These are phyloP conservation scores for Nitzschia sp. DNA, from an alignment of 108 stramenopile species.

Conservation along the genomic window DNA sequence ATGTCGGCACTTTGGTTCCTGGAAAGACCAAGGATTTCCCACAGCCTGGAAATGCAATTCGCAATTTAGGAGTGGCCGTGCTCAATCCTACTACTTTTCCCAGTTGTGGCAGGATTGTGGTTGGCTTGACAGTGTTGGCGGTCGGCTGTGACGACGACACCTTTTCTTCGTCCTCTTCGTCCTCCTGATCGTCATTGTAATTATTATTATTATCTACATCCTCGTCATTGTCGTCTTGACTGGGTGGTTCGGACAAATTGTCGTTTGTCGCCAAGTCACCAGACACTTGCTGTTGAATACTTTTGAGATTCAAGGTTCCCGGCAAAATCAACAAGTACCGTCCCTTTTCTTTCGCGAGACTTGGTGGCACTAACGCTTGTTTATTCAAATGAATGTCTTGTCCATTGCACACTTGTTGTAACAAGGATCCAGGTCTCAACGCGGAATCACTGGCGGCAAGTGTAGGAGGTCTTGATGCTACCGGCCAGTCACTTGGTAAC, in stretches of 20 bases:
- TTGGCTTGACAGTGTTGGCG: constrained; percentile 13
- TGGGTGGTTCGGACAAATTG: background rate
- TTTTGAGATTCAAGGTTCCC: constrained; percentile 34
- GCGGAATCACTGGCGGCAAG: constrained; percentile 25
- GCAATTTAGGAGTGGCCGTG: constrained; percentile 33
- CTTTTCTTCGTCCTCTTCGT: constrained; percentile 9
- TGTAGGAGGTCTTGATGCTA: constrained; percentile 14
- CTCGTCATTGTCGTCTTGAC: constrained; percentile 3
- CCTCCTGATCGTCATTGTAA: background rate
- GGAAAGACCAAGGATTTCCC: constrained; percentile 33
- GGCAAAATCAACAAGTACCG: constrained; percentile 42
- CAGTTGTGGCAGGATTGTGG: constrained; percentile 24
- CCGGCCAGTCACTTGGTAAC: constrained; percentile 33
- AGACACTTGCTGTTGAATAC: background rate
- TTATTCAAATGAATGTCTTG: constrained; percentile 42
- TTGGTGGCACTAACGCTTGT: constrained; percentile 27
- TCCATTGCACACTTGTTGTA: constrained; percentile 39
- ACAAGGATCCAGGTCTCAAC: constrained; percentile 35
- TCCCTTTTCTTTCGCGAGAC: constrained; percentile 40
- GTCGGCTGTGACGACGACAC: background rate
- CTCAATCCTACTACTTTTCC: constrained; percentile 40
- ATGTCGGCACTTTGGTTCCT: constrained; percentile 41
- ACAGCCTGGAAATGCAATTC: constrained; percentile 32
- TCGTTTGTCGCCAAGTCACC: background rate
- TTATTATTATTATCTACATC: background rate